Conservation (phyloP, 306 rosid genomes). For the Alnus glutinosa region DNA sequence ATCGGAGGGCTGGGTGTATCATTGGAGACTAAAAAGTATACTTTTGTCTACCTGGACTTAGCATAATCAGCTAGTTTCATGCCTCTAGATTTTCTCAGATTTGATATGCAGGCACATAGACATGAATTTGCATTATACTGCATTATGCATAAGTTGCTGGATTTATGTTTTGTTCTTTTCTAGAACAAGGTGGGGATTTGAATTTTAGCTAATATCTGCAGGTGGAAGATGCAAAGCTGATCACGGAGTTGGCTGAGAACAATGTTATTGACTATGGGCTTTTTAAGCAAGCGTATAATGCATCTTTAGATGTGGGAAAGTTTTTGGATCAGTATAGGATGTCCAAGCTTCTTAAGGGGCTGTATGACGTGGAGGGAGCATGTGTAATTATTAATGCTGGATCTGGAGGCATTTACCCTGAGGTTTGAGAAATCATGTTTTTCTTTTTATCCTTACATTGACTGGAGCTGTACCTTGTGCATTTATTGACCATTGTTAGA, state of each 20-base stretch:
- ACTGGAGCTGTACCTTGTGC: constrained; percentile 18
- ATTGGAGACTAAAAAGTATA: constrained; percentile 1
- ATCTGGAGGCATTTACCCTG: constrained; percentile 38
- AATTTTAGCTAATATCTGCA: constrained; percentile 26
- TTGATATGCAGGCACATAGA: neutral
- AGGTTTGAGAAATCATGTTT: constrained; percentile 52
- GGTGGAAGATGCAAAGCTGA: constrained; percentile 87
- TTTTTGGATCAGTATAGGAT: constrained; percentile 71
- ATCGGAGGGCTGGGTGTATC: constrained; percentile 4
- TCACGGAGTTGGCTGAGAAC: constrained; percentile 65
- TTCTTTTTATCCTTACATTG: constrained; percentile 18
- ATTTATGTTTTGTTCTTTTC: neutral
- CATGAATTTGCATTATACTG: neutral
- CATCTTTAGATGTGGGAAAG: constrained; percentile 66
- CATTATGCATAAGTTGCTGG: neutral
- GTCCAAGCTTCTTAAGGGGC: constrained; percentile 79
- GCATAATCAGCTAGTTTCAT: neutral
- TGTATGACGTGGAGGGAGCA: constrained; percentile 76
- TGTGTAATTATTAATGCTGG: constrained; percentile 65
- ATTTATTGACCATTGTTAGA: constrained; percentile 1
- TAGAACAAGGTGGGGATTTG: constrained; percentile 11
- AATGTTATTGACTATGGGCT: constrained; percentile 72
- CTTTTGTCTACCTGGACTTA: neutral
- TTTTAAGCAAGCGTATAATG: constrained; percentile 73
- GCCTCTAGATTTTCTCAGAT: neutral